Base-by-base conservation (phyloP, 2,329 filamentous ascomycete species). In the Fusarium pseudonygamai region DNA sequence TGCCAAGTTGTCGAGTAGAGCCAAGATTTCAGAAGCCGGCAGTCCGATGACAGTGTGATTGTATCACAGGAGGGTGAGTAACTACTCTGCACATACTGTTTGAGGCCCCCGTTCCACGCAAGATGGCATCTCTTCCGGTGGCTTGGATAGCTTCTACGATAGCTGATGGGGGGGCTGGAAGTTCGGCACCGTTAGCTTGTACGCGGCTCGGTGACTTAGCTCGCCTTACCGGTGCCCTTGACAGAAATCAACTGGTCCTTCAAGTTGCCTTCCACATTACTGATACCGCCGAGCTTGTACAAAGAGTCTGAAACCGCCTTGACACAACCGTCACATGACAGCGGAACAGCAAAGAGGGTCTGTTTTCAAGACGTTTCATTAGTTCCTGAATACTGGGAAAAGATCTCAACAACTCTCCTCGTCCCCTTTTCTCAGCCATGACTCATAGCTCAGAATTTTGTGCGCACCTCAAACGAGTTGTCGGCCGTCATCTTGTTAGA, bases 281-380 rank as follows among this genome's bases (percentile, higher is more conserved):
- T 89, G 80, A 98, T 93, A 46, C 95, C 95, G 78, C 90, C 87
- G 47, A 98, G 85, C 79, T 92, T 91, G 82, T 92, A 89, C 57
- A 98, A 85, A 53, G 94, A 91, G 72, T 89, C 89, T 78, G 94
- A 94, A 81, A 99, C 91, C 78, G 94, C 92, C 82, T 95, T 92
- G 82, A 97, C 90, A 85, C 96, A 98, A 79, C 89, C 87, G 78
- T 97, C 92, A 85, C 96, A 98, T 84, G 92, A 94, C 87, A 98
- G 92, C 62, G 95, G 95, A 77, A 98, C 96, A 73, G 96, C 95
- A 83, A 98, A 98, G 74, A 96, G 92, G 69, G 96, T 97, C 93
- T 98, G 74, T 75, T 74, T 79, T 79, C 69, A 71, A 67, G 73
- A 60, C 59, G 78, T 82, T 80, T 82, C 80, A 82, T 83, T 78